Evolutionary conservation across 2,329 filamentous ascomycete genomes (phyloP), one percentile per base, ranked within the genome.

Genomic region (Cordyceps cateniannulata): DNA sequence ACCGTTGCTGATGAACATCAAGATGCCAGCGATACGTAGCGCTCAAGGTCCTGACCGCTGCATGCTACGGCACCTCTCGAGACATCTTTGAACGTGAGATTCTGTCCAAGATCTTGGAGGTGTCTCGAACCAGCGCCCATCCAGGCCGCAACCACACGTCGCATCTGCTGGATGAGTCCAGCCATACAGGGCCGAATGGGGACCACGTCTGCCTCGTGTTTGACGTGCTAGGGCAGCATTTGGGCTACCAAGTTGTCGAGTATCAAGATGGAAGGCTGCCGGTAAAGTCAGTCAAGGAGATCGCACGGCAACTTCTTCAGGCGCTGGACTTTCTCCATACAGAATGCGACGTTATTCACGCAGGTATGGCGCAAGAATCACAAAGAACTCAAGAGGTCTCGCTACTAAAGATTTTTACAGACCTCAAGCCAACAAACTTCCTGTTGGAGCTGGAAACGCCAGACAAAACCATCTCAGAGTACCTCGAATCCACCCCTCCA

Each of bases 141-240:
- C 0, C 44, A 48, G 7, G 4, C 32, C 1, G 47, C 10, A 12
- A 45, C 1, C 53, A 61, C 4, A 38, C 70, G 0, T 62, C 64
- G 1, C 61, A 63, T 35, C 44, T 70, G 2, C 1, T 66, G 5
- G 65, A 67, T 18, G 61, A 68, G 3, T 73, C 73, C 27, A 57
- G 65, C 24, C 67, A 71, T 27, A 35, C 53, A 0, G 70, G 72
- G 4, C 71, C 71, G 5, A 72, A 73, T 18, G 70, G 71, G 3
- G 62, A 56, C 1, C 72, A 73, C 55, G 59, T 68, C 1, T 73
- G 69, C 25, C 58, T 60, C 25, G 48, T 59, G 2, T 60, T 47
- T n/a, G 27, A 47, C 25, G 48, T 60, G 12, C 20, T 60, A 1
- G 58, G 57, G 3, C 40, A 47, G 9, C 50, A 60, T 42, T 14